Conservation (phyloP, 768 basidiomycete genomes). For the Podaxis pistillaris region DNA sequence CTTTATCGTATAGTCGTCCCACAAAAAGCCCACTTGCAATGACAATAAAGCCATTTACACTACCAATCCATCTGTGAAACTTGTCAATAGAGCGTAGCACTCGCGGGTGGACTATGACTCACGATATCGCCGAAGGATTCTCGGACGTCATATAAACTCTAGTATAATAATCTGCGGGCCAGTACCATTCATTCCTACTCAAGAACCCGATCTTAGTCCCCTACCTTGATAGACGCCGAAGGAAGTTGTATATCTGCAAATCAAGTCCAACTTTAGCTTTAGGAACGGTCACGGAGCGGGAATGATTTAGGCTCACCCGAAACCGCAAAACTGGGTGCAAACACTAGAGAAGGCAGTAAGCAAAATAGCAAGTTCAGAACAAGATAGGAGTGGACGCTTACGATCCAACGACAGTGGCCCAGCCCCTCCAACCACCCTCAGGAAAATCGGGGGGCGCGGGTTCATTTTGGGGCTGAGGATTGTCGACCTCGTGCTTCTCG, state of each 20-base stretch:
- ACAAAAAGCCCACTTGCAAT: slow-evolving; percentile 23
- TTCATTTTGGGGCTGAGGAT: neutral
- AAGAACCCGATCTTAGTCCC: neutral
- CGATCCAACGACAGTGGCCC: slow-evolving; percentile 17
- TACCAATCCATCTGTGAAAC: slow-evolving; percentile 27
- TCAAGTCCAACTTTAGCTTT: neutral
- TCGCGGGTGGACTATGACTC: slow-evolving; percentile 2
- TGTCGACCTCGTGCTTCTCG: neutral
- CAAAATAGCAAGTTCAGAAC: neutral
- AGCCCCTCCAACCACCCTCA: slow-evolving; percentile 18
- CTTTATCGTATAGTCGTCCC: slow-evolving; percentile 28
- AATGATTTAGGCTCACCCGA: slow-evolving; percentile 19
- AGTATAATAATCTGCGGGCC: slow-evolving; percentile 24
- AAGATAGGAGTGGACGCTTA: neutral
- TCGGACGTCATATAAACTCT: slow-evolving; percentile 23
- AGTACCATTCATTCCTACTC: neutral
- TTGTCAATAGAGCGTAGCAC: neutral
- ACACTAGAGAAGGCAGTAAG: slow-evolving; percentile 4
- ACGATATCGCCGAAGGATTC: slow-evolving; percentile 23
- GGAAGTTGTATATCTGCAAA: slow-evolving; percentile 22
- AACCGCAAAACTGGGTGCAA: slow-evolving; percentile 21
- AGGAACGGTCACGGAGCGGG: neutral
- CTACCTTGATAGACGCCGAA: slow-evolving; percentile 27
- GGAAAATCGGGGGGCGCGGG: slow-evolving; percentile 1
- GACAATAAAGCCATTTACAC: slow-evolving; percentile 24